These are phyloP conservation scores for Arachnomyces sp. DNA, from an alignment of 2,329 filamentous ascomycete species.

Conservation along the genomic window DNA sequence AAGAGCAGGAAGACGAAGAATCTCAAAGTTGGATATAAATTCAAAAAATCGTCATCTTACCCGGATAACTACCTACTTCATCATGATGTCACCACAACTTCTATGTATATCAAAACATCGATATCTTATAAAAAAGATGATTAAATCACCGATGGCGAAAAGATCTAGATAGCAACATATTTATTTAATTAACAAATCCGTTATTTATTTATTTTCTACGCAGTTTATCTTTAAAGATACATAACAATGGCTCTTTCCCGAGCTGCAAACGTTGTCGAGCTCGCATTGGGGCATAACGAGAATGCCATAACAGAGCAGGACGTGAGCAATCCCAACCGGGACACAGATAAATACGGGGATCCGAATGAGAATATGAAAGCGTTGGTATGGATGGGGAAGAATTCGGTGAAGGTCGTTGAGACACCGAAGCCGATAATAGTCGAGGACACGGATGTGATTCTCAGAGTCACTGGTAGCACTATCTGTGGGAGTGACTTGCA, in stretches of 20 bases:
- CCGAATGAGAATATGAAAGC: conserved; percentile 66
- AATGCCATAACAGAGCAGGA: conserved; percentile 62
- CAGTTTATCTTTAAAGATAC: not conserved
- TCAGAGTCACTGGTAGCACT: conserved; percentile 64
- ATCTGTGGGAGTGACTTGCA: conserved; percentile 57
- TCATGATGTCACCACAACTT: too few relatives aligned
- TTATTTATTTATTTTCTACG: too few relatives aligned
- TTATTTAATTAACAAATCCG: too few relatives aligned
- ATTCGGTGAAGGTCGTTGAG: conserved; percentile 63
- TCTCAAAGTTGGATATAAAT: too few relatives aligned
- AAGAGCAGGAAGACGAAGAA: too few relatives aligned
- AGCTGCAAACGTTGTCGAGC: conserved; percentile 61
- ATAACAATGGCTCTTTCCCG: conserved; percentile 51
- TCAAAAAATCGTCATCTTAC: too few relatives aligned
- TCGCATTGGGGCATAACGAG: conserved; percentile 59
- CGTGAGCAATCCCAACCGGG: conserved; percentile 56
- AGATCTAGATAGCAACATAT: too few relatives aligned
- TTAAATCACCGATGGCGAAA: too few relatives aligned
- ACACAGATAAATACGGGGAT: conserved; percentile 46
- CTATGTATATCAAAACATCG: too few relatives aligned
- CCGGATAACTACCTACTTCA: too few relatives aligned
- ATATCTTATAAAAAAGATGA: too few relatives aligned
- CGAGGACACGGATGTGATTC: conserved; percentile 68
- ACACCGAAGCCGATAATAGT: conserved; percentile 64
- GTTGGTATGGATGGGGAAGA: conserved; percentile 74